Conservation (phyloP, 2,329 filamentous ascomycete species). For the Rhynchosporium agropyri region DNA sequence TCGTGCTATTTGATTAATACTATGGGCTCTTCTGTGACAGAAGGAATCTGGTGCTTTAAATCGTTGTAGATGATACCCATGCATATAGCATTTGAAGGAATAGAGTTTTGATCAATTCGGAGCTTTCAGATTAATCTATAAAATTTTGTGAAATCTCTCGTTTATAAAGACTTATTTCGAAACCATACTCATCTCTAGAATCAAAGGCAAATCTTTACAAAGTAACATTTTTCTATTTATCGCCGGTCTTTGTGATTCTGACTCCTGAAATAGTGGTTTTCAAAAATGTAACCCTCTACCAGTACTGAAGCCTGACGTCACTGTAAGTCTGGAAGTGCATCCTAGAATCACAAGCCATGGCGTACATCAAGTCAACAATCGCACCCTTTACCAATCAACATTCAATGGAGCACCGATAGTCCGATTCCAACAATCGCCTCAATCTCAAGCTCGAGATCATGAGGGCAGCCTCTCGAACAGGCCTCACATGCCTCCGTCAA, state of each 20-base stretch:
- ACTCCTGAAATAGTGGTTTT: not conserved
- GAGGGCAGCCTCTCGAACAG: constrained; percentile 49
- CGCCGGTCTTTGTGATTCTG: not conserved
- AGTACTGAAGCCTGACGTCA: constrained; percentile 19
- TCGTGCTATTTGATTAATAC: constrained; percentile 25
- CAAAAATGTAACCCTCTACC: not conserved
- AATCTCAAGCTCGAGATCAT: constrained; percentile 35
- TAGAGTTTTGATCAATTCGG: not conserved
- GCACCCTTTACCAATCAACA: not conserved
- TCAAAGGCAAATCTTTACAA: no score
- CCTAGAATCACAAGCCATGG: constrained; percentile 17
- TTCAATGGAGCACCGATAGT: constrained; percentile 38
- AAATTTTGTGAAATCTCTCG: no score
- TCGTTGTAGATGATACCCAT: constrained; percentile 17
- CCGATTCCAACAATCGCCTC: constrained; percentile 1
- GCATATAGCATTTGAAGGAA: not conserved
- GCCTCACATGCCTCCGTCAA: constrained; percentile 50
- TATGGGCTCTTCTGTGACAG: constrained; percentile 1
- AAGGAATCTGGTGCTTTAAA: not conserved
- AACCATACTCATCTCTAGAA: no score
- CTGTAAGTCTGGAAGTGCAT: not conserved
- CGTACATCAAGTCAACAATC: constrained; percentile 9
- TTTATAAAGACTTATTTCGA: no score
- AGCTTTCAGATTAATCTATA: not conserved
- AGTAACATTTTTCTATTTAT: no score